Conservation (phyloP, 345 rosid genomes). For the Punica granatum region DNA sequence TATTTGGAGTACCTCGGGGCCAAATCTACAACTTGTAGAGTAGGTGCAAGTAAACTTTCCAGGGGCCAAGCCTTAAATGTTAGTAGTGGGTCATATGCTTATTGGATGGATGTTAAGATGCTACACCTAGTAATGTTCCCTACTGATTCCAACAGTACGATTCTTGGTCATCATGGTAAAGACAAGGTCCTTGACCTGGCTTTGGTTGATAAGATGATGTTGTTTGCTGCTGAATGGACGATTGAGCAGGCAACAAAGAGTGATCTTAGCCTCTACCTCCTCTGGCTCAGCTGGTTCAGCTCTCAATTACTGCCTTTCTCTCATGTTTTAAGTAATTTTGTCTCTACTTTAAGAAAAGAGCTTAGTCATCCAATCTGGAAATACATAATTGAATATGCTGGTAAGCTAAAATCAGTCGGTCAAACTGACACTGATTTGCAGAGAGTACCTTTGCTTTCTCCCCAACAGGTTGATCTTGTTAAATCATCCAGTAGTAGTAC, state of each 20-base stretch:
- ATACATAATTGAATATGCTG: slow-evolving; percentile 28
- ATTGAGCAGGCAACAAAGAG: slow-evolving; percentile 73
- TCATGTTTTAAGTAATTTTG: slow-evolving; percentile 37
- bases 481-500: slow-evolving; percentile 24
- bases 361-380: slow-evolving; percentile 72
- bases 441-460: slow-evolving; percentile 55
- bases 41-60: slow-evolving; percentile 13
- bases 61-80: slow-evolving; percentile 19
- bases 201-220: slow-evolving; percentile 41
- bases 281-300: slow-evolving; percentile 62
- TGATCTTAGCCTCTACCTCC: slow-evolving; percentile 62
- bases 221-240: slow-evolving; percentile 70
- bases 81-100: slow-evolving; percentile 16
- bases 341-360: slow-evolving; percentile 38
- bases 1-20: slow-evolving; percentile 75
- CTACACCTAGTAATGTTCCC: slow-evolving; percentile 37
- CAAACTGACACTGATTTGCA: slow-evolving; percentile 31
- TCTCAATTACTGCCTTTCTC: slow-evolving; percentile 37
- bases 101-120: slow-evolving; percentile 27
- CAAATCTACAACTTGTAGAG: slow-evolving; percentile 36
- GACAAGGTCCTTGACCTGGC: slow-evolving; percentile 19
- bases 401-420: slow-evolving; percentile 34
- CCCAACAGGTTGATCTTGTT: slow-evolving; percentile 43
- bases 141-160: slow-evolving; percentile 17
- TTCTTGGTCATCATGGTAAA: slow-evolving; percentile 4